A percentile compares a stretch with the other conserved stretches of the same genome.
Conservation (phyloP, 108 stramenopile species). For the Cyclostephanos tholiformis region DNA sequence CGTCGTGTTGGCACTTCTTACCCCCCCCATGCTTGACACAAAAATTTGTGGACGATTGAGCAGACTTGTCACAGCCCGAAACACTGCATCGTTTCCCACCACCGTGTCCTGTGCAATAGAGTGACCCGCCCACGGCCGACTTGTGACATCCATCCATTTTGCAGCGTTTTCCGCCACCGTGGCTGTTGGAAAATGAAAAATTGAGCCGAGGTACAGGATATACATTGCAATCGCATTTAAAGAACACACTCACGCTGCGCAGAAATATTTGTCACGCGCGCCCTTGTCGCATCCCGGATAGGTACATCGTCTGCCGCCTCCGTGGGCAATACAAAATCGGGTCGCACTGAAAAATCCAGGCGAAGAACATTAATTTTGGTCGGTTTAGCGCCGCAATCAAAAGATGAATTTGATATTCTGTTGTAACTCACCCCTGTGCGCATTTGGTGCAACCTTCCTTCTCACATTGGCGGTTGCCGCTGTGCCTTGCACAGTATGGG, state of each 20-base stretch:
- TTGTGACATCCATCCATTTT: constrained; percentile 89
- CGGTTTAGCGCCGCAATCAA: constrained; percentile 38
- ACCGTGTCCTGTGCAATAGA: constrained; percentile 95
- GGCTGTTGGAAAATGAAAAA: constrained; percentile 38
- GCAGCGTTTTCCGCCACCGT: constrained; percentile 97
- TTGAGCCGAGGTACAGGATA: not conserved
- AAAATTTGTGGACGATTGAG: constrained; percentile 93
- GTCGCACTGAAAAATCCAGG: constrained; percentile 48
- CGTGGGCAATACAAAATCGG: constrained; percentile 97
- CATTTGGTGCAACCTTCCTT: constrained; percentile 79
- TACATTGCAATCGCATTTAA: not conserved
- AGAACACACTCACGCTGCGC: constrained; percentile 65
- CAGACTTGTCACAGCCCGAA: constrained; percentile 90
- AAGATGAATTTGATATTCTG: not conserved
- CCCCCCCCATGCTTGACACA: constrained; percentile 99
- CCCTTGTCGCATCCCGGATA: constrained; percentile 93
- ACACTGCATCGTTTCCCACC: constrained; percentile 93
- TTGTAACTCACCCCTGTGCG: constrained; percentile 70
- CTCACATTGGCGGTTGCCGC: constrained; percentile 87
- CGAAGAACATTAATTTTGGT: constrained; percentile 12
- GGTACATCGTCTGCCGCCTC: constrained; percentile 95
- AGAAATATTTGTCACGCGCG: constrained; percentile 88
- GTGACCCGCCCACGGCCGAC: constrained; percentile 96
- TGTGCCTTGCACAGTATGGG: constrained; percentile 79
- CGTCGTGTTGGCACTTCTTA: constrained; percentile 78